Evolutionary conservation across 1,284 basidiomycete species (phyloP).

Genomic region (Xanthoconium separans): DNA sequence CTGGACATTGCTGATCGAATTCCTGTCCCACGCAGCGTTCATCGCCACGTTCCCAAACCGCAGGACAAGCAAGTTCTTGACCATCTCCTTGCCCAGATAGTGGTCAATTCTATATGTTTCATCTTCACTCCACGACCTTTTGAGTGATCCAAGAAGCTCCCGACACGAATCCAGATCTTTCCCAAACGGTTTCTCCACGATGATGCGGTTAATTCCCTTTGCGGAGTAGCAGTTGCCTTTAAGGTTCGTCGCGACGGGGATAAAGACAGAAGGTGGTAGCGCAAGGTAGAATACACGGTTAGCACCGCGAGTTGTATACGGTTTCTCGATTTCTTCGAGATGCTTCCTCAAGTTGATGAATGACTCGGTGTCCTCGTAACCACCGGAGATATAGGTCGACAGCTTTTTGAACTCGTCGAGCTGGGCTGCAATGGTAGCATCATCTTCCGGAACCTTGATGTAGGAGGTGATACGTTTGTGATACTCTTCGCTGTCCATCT

Average conservation of each 20-base stretch:
- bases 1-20: conserved; percentile 92
- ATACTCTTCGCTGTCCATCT: conserved; percentile 88
- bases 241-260: conserved; percentile 80
- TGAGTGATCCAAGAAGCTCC: conserved; percentile 75
- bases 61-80: conserved; percentile 93
- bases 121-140: conserved; percentile 88
- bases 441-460: conserved; percentile 76
- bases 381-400: conserved; percentile 81
- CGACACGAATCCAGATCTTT: conserved; percentile 89
- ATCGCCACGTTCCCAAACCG: conserved; percentile 92
- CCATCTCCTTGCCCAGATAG: conserved; percentile 98
- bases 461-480: conserved; percentile 80
- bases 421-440: conserved; percentile 53
- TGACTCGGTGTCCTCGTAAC: conserved; percentile 81
- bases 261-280: conserved; percentile 91
- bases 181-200: conserved; percentile 97
- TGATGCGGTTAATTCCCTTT: conserved; percentile 79
- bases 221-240: conserved; percentile 77
- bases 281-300: conserved; percentile 94
- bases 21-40: conserved; percentile 89
- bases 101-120: conserved; percentile 99
- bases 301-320: conserved; percentile 59
- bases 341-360: conserved; percentile 78
- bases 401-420: conserved; percentile 82
- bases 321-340: conserved; percentile 75